These are phyloP conservation scores for Amanita brunnescens DNA, from an alignment of 768 basidiomycete species.

Conservation along the genomic window DNA sequence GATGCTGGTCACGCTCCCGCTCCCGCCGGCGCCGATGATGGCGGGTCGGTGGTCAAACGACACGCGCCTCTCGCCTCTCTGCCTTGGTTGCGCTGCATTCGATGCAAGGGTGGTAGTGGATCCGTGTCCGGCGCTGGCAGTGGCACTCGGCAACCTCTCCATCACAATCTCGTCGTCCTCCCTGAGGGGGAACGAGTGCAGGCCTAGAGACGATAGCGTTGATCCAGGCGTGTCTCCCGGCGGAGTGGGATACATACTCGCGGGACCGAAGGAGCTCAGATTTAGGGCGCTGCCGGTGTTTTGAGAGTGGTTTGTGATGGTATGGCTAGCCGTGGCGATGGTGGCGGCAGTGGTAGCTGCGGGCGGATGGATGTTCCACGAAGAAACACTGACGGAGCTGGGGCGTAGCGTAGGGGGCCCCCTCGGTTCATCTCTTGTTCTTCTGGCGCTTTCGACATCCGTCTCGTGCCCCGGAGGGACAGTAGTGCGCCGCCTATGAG, in stretches of 20 bases:
- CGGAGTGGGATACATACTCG: conserved; percentile 5
- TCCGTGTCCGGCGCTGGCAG: not conserved
- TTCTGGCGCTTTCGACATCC: conserved; percentile 7
- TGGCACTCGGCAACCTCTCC: conserved; percentile 1
- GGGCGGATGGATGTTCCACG: conserved; percentile 5
- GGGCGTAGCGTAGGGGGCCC: not conserved
- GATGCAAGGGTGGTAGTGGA: not conserved
- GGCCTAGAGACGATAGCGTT: not conserved
- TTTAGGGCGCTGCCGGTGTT: not conserved
- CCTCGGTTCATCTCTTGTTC: not conserved
- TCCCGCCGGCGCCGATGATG: not conserved
- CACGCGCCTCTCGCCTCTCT: conserved; percentile 1
- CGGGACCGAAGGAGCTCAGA: conserved; percentile 3
- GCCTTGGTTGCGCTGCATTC: not conserved
- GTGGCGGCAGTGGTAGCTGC: not conserved
- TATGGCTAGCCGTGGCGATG: not conserved
- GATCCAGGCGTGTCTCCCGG: conserved; percentile 4
- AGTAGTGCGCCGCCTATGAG: not conserved
- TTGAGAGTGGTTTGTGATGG: not conserved
- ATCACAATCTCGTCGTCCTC: conserved; percentile 7
- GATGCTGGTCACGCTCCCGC: too few species aligned
- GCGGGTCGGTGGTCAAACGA: conserved; percentile 4
- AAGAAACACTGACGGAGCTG: conserved; percentile 1
- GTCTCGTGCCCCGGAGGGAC: conserved; percentile 7
- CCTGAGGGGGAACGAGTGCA: conserved; percentile 3